Conservation (phyloP, 495 filamentous ascomycete genomes). For the Pseudotulostoma volvatum region DNA sequence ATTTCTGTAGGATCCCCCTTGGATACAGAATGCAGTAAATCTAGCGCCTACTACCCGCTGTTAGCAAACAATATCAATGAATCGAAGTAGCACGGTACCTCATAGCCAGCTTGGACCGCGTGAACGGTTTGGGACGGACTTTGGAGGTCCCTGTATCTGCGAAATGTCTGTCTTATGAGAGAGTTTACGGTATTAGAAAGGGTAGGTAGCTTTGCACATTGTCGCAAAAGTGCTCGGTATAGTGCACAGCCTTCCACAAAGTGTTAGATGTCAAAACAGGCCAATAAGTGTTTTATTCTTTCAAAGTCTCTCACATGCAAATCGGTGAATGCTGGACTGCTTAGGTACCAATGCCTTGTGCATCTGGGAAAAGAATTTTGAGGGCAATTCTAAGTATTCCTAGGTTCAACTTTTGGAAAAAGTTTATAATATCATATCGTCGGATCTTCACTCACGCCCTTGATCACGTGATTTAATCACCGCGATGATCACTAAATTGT, state of each 20-base stretch:
- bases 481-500: too few species aligned
- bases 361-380: too few species aligned
- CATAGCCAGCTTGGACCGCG: constrained; percentile 49
- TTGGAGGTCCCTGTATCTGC: constrained; percentile 35
- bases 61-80: constrained; percentile 8
- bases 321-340: constrained; percentile 37
- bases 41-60: constrained; percentile 16
- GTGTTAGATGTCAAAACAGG: constrained; percentile 1
- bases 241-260: constrained; percentile 47
- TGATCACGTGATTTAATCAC: too few species aligned
- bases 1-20: constrained; percentile 11
- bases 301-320: constrained; percentile 39
- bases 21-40: constrained; percentile 24
- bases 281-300: not conserved
- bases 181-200: constrained; percentile 18
- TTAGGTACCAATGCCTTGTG: constrained; percentile 29
- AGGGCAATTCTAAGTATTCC: too few species aligned
- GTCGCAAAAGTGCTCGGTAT: constrained; percentile 52
- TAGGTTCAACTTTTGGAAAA: too few species aligned
- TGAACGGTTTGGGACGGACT: constrained; percentile 36
- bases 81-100: constrained; percentile 22
- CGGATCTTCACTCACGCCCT: too few species aligned
- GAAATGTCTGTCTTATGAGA: constrained; percentile 40
- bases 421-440: too few species aligned
- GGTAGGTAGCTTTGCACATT: constrained; percentile 32